Conservation (phyloP, 2,329 filamentous ascomycete species). For the Exophiala oligosperma region DNA sequence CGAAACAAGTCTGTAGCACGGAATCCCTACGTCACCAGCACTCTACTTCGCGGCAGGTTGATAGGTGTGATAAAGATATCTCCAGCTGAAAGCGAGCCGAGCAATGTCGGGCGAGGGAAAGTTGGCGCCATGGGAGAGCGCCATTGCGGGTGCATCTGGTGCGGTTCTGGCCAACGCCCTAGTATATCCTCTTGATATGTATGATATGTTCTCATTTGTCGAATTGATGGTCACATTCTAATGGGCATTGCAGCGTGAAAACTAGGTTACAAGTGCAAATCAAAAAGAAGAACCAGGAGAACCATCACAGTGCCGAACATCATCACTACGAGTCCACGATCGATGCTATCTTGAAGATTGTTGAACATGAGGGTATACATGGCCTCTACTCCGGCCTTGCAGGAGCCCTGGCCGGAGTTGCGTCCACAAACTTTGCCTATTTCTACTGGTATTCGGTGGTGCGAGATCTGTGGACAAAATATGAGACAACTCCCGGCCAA, state of each 20-base stretch:
- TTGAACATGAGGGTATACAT: conserved; percentile 72
- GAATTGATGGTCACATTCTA: neutral
- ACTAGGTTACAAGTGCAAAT: conserved; percentile 94
- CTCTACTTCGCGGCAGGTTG: neutral
- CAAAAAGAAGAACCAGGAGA: conserved; percentile 57
- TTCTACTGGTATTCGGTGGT: conserved; percentile 99
- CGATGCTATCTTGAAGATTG: conserved; percentile 85
- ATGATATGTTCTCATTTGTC: conserved; percentile 39
- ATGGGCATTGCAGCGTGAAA: conserved; percentile 69
- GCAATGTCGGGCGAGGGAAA: conserved; percentile 63
- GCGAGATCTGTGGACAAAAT: conserved; percentile 70
- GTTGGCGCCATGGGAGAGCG: conserved; percentile 89
- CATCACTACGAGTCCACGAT: conserved; percentile 82
- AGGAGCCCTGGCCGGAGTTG: conserved; percentile 84
- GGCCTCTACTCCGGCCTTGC: conserved; percentile 89
- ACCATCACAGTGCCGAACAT: conserved; percentile 50
- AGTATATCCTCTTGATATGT: conserved; percentile 97
- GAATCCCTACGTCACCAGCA: too few species aligned
- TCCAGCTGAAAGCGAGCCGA: neutral
- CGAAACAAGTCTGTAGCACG: neutral
- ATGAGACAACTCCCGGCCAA: conserved; percentile 39
- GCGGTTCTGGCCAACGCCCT: conserved; percentile 92
- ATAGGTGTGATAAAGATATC: neutral
- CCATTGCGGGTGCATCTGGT: conserved; percentile 87
- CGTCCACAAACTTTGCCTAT: conserved; percentile 97